Evolutionary conservation across 108 stramenopile genomes (phyloP).

Genomic region (Skeletonema tropicum): DNA sequence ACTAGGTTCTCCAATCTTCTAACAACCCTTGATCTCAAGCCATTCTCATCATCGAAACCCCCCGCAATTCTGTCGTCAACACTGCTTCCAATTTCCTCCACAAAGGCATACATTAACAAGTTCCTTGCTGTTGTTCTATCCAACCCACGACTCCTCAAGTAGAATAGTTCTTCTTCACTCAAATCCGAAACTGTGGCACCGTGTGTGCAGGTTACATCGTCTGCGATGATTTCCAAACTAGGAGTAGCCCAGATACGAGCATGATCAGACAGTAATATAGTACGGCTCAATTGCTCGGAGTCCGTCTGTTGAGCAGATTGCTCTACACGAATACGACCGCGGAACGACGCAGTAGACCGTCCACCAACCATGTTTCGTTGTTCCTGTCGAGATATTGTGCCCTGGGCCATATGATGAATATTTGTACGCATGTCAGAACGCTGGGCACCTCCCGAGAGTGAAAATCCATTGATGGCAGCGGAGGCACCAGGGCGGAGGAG

Average conservation of each 20-base stretch:
- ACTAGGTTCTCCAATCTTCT: slow-evolving; percentile 76
- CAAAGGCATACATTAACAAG: slow-evolving; percentile 91
- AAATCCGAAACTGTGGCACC: slow-evolving; percentile 96
- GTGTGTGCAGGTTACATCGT: slow-evolving; percentile 95
- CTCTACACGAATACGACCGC: slow-evolving; percentile 94
- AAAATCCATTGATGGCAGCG: slow-evolving; percentile 77
- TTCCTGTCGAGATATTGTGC: slow-evolving; percentile 75
- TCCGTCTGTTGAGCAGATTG: slow-evolving; percentile 93
- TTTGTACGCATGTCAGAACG: slow-evolving; percentile 85
- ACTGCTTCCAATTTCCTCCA: slow-evolving; percentile 65
- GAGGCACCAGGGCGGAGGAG: slow-evolving; percentile 70
- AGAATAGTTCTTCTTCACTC: slow-evolving; percentile 94
- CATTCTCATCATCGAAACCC: slow-evolving; percentile 62
- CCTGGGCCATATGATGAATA: slow-evolving; percentile 91
- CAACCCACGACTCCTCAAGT: slow-evolving; percentile 87
- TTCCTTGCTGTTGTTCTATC: slow-evolving; percentile 73
- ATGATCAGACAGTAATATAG: slow-evolving; percentile 86
- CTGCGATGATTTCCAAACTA: slow-evolving; percentile 93
- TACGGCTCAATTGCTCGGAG: slow-evolving; percentile 88
- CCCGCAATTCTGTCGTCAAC: slow-evolving; percentile 66
- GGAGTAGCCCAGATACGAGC: slow-evolving; percentile 90
- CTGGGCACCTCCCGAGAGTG: slow-evolving; percentile 85
- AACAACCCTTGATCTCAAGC: slow-evolving; percentile 73
- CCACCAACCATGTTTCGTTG: slow-evolving; percentile 95
- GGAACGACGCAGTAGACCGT: slow-evolving; percentile 83